Conservation (phyloP, 2,329 filamentous ascomycete genomes). For the Phialophora tarda region DNA sequence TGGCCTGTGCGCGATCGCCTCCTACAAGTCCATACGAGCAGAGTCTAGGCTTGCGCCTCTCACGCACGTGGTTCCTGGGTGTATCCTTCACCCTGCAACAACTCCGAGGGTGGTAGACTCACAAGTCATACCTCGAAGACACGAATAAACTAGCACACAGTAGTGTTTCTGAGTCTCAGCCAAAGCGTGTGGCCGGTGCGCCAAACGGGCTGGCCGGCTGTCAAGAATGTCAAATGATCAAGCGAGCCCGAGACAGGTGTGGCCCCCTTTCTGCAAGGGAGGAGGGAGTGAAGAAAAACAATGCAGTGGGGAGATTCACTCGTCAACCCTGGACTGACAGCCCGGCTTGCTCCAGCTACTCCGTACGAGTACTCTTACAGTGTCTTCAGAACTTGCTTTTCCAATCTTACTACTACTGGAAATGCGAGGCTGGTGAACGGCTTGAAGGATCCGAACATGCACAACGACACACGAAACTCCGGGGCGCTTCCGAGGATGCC, state of each 20-base stretch:
- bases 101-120: too few species aligned
- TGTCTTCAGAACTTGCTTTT: neutral
- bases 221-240: slow-evolving; percentile 1
- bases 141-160: neutral
- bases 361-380: too few species aligned
- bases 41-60: slow-evolving; percentile 4
- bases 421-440: neutral
- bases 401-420: neutral
- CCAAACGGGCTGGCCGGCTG: neutral
- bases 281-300: neutral
- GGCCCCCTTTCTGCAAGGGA: neutral
- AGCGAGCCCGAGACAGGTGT: neutral
- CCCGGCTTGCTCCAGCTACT: neutral
- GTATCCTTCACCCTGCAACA: neutral
- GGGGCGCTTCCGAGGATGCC: neutral
- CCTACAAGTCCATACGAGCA: neutral
- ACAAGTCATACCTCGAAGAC: neutral
- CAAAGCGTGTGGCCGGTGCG: neutral
- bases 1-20: neutral
- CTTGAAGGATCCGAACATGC: neutral
- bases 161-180: neutral
- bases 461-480: neutral
- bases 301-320: neutral
- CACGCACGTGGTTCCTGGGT: neutral
- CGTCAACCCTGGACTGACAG: neutral